phyloP scores from a whole-genome alignment of 805 yeast species.

The Wickerhamiella spandovensis region DNA sequence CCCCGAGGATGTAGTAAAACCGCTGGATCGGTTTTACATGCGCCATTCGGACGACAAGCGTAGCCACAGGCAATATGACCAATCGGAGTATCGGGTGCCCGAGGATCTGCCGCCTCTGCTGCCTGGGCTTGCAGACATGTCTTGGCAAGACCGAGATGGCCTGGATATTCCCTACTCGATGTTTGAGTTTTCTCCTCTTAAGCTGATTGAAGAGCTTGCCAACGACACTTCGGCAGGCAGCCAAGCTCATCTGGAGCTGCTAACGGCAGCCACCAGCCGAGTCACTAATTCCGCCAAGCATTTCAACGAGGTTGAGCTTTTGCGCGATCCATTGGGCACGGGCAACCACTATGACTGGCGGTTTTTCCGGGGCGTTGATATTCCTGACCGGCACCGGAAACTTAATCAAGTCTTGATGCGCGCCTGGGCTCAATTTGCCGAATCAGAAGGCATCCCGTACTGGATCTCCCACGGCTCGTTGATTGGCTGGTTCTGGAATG shows the following conservation, averaged over 20 bases:
- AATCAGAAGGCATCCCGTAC: conserved; percentile 30
- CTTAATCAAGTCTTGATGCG: conserved; percentile 35
- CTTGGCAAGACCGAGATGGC: neutral
- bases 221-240: neutral
- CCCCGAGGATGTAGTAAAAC: neutral
- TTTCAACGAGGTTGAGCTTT: conserved; percentile 13
- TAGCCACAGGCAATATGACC: conserved; percentile 6
- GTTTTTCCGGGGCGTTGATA: conserved; percentile 38
- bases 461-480: conserved; percentile 40
- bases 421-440: conserved; percentile 34
- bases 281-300: conserved; percentile 11
- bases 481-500: conserved; percentile 39
- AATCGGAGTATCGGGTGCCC: conserved; percentile 11
- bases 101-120: conserved; percentile 4
- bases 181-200: neutral
- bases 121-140: neutral
- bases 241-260: neutral
- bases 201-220: neutral
- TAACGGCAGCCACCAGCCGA: neutral
- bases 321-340: conserved; percentile 8
- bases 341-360: conserved; percentile 49
- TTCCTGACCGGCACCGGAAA: conserved; percentile 28
- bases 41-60: neutral
- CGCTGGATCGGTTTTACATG: neutral
- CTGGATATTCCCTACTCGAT: neutral